Base-by-base conservation (phyloP, 1,284 basidiomycete species). In the Meira miltonrushii region DNA sequence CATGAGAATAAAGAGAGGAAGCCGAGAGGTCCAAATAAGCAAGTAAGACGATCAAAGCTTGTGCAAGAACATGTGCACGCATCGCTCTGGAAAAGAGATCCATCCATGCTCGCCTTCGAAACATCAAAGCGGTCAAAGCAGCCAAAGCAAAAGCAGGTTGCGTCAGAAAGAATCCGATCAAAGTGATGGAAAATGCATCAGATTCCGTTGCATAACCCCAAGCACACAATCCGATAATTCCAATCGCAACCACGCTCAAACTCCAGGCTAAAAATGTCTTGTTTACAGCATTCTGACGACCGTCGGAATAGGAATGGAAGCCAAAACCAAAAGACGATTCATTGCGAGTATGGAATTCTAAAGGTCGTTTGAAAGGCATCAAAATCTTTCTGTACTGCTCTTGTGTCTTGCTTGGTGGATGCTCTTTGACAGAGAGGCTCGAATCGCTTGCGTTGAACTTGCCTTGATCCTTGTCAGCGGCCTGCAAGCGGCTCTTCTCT, bases 101-200 rank as follows among this genome's bases (percentile, higher is more conserved):
- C 37, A 69, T 71, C 19, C 66, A 38, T 57, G 61, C 60, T 15
- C 64, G 59, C 19, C 49, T 61, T 52, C 65, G 62, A 47, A 64
- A 37, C n/a, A 51, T 54, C 39, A 69, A 55, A 21, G 64, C 59
- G 8, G 49, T 44, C 17, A 69, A 48, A 21, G 65, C 68, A 15
- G 61, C 48, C 19, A 65, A 44, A 3, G 65, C 55, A 52, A 71
- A 69, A 2, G 50, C 28, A 17, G 67, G 63, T 55, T 71, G 68
- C 11, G 61, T 55, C 11, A 69, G 55, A 60, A 71, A 65, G 57
- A 71, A 71, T 13, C 60, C 37, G 9, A 69, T 59, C 54, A 71
- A 57, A 9, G 62, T 58, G n/a, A 65, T 19, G 38, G 67, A 67
- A 19, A 65, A 64, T 17, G 61, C 61, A 39, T 68, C 67, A 3